Base-by-base conservation (phyloP, 371 early-diverging fungal genomes). In the Syncephalastrum sp. region DNA sequence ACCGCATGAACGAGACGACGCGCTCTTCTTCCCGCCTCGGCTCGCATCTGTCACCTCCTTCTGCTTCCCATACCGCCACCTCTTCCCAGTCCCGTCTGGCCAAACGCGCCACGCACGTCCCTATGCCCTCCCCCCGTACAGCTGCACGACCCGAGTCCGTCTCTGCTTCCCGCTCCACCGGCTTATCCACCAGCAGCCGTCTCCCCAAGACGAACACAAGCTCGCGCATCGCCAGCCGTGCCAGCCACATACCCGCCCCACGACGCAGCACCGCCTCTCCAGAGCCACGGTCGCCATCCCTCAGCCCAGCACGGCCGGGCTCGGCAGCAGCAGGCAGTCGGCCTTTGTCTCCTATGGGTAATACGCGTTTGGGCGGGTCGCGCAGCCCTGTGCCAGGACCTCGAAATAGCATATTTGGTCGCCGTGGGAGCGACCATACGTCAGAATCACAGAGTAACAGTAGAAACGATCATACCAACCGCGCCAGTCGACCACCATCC, bases 31-130 rank as follows among this genome's bases (percentile, higher is more conserved):
- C 56, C n/a, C 46, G 56, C 25, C 27, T 56, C 1, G 56, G 25
- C 5, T 27, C 43, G 13, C 33, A 47, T 14, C 38, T 50, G 14
- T 24, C 61, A 19, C 47, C 53, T 3, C 14, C 52, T 27, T 27
- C 55, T 16, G 33, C 41, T 52, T 57, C 38, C 38, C 38, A 33
- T 12, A 33, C 10, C 38, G 38, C 47, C 52, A 47, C 44, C 47
- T 45, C 62, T 33, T 33, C 27, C 24, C 61, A 63, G 27, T 59
- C 60, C 6, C 65, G 59, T n/a, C 56, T 71, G 12, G 65, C 70
- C 5, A 70, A 76, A 49, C 70, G 76, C 29, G 73, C 76, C 17
- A 72, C 76, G 1, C 76, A 76, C 60, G 73, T 76, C n/a, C 76
- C 76, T 14, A 59, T 73, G 41, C 76, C 76, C 41, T 61, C 63